Percentiles rank a stretch among this genome's conserved stretches.
phyloP scores from a whole-genome alignment of 176 grass and related monocot species.

The Triticum turgidum region DNA sequence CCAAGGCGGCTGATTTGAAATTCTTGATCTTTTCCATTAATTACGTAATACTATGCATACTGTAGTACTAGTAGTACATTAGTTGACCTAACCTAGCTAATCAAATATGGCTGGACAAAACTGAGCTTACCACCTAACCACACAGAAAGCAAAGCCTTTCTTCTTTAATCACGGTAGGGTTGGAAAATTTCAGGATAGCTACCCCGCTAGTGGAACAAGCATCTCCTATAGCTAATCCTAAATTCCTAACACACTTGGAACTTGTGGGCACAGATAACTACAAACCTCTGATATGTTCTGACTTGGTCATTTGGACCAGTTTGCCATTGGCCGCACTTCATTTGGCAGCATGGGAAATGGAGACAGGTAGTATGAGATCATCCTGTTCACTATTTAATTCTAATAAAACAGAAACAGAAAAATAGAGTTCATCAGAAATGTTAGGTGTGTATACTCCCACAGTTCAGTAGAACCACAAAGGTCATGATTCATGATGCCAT shows the following conservation, averaged over 20 bases:
- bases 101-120: constrained; percentile 12
- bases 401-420: not conserved
- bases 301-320: constrained; percentile 24
- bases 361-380: constrained; percentile 12
- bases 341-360: constrained; percentile 23
- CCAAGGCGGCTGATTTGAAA: not conserved
- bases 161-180: constrained; percentile 1
- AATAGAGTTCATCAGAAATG: not conserved
- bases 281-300: not conserved
- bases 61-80: not conserved
- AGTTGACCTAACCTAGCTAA: constrained; percentile 36
- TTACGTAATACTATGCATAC: not conserved
- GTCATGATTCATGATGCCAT: not conserved
- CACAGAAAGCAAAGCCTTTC: not conserved
- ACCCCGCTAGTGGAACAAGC: not conserved
- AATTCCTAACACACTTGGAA: constrained; percentile 36
- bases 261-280: not conserved
- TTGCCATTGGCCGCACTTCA: constrained; percentile 7
- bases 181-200: constrained; percentile 25
- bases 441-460: not conserved
- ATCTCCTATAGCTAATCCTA: constrained; percentile 26
- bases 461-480: not conserved
- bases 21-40: not conserved
- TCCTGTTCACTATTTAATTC: not conserved
- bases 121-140: constrained; percentile 7